phyloP scores from a whole-genome alignment of 2,329 filamentous ascomycete genomes.

The Aspergillus sojae region DNA sequence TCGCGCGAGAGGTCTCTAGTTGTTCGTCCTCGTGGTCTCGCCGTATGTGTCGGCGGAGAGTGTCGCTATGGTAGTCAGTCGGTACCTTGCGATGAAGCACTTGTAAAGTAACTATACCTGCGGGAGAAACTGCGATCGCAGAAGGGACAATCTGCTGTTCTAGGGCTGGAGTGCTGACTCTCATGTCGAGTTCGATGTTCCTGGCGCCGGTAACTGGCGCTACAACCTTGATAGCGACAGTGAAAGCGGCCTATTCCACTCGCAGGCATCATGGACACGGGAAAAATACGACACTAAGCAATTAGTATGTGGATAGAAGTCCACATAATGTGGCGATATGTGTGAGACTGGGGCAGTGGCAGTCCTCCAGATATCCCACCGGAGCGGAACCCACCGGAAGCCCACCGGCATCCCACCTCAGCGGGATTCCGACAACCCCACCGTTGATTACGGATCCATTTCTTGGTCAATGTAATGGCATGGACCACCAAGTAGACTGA shows the following conservation, averaged over 20 bases:
- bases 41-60: constrained; percentile 22
- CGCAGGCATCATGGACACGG: not conserved
- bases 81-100: not conserved
- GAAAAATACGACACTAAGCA: not conserved
- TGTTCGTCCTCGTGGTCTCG: constrained; percentile 17
- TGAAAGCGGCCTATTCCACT: constrained; percentile 3
- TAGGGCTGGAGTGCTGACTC: constrained; percentile 11
- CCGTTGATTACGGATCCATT: not conserved
- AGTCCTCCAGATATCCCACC: not conserved
- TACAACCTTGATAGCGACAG: constrained; percentile 14
- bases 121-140: constrained; percentile 21
- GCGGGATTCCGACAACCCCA: not conserved
- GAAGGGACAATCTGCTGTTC: constrained; percentile 15
- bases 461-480: no score
- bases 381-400: not conserved
- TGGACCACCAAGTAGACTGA: no score
- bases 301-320: not conserved
- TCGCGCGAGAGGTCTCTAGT: constrained; percentile 9
- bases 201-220: constrained; percentile 20
- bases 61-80: constrained; percentile 9
- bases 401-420: constrained; percentile 1
- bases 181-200: constrained; percentile 22
- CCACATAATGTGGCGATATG: not conserved
- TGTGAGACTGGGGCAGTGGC: not conserved
- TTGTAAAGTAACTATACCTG: constrained; percentile 2